Evolutionary conservation across 2,329 filamentous ascomycete species (phyloP).

Genomic region (Blastomyces parvus): DNA sequence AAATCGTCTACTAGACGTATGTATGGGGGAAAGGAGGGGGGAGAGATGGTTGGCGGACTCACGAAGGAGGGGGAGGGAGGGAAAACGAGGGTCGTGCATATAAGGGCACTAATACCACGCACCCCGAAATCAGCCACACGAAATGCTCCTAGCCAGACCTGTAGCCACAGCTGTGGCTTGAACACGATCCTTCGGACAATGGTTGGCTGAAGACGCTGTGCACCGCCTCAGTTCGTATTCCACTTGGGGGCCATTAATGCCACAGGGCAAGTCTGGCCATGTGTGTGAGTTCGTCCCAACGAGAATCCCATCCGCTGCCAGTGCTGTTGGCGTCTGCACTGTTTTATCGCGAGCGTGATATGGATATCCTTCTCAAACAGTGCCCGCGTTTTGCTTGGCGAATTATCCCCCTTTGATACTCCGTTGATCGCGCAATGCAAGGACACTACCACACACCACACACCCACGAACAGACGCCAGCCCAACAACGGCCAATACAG

Average conservation of each 20-base stretch:
- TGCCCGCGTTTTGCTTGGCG: background rate
- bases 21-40: background rate
- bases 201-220: background rate
- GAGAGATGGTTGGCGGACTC: background rate
- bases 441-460: background rate
- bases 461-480: background rate
- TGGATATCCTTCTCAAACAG: background rate
- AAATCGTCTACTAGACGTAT: background rate
- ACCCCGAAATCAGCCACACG: background rate
- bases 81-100: background rate
- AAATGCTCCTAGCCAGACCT: background rate
- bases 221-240: slow-evolving; percentile 6
- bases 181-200: background rate
- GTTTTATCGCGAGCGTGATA: background rate
- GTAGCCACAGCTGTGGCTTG: background rate
- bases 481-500: background rate
- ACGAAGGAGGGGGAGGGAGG: background rate
- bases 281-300: too few relatives aligned
- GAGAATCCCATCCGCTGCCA: too few relatives aligned
- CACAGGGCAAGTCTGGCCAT: background rate
- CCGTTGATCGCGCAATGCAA: too few relatives aligned
- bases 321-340: too few relatives aligned
- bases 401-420: background rate
- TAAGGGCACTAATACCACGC: background rate
- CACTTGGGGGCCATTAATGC: background rate